Evolutionary conservation across 352 stramenopile species (phyloP).

Genomic region (Blastocystis sp.): DNA sequence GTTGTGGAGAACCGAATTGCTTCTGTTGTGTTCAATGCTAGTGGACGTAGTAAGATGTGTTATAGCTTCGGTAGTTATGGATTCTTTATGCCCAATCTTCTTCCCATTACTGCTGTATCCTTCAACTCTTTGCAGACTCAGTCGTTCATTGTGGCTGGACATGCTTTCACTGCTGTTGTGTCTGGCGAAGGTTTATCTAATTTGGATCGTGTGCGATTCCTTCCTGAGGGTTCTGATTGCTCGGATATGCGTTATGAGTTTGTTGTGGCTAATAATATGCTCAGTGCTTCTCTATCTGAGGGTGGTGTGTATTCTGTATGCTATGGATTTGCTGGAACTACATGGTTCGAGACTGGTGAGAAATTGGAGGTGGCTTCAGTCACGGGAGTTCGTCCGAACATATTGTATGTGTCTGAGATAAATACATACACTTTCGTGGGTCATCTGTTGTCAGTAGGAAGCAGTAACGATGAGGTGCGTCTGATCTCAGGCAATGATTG

Average conservation of each 20-base stretch:
- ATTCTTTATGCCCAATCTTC: neutral
- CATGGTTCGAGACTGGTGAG: neutral
- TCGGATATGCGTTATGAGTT: slow-evolving; percentile 1
- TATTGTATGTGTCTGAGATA: slow-evolving; percentile 6
- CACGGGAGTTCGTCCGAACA: neutral
- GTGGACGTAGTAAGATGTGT: slow-evolving; percentile 45
- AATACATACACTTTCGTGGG: slow-evolving; percentile 19
- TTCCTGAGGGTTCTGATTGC: neutral
- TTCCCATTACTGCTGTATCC: neutral
- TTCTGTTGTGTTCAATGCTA: neutral
- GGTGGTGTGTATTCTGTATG: slow-evolving; percentile 34
- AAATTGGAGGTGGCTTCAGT: neutral
- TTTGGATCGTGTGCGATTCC: slow-evolving; percentile 25
- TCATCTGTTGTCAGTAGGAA: neutral
- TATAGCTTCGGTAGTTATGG: slow-evolving; percentile 45
- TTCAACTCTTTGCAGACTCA: neutral
- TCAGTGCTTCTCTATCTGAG: neutral
- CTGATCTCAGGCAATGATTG: neutral
- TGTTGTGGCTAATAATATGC: neutral
- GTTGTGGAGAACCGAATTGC: neutral
- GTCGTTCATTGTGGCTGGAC: neutral
- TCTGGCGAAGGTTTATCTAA: neutral
- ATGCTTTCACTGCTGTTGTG: neutral
- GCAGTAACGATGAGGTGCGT: neutral
- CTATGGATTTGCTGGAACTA: slow-evolving; percentile 7